A percentile compares a stretch with the other conserved stretches of the same genome.
Conservation (phyloP, 352 stramenopile genomes). For the Peronosclerospora sorghi region DNA sequence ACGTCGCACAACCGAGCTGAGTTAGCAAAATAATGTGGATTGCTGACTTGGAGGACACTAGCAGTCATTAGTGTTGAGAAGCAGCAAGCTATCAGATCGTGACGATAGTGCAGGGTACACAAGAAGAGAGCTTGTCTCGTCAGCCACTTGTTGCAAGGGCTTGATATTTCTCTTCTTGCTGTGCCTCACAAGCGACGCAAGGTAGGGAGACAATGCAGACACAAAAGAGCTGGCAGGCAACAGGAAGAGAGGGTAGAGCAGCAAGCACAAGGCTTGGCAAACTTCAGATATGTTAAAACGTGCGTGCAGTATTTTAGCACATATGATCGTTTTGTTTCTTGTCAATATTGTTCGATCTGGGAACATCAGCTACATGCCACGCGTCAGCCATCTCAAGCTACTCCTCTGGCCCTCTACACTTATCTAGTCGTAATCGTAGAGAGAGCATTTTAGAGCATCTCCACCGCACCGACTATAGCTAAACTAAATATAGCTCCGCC, state of each 20-base stretch:
- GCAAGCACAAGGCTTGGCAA: conserved; percentile 15
- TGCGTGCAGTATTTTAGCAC: conserved; percentile 11
- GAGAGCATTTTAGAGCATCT: too few species aligned
- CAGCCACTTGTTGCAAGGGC: conserved; percentile 5
- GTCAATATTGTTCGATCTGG: too few species aligned
- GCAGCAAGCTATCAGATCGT: conserved; percentile 7
- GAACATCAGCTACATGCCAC: too few species aligned
- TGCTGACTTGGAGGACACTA: conserved; percentile 6
- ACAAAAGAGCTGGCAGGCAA: conserved; percentile 7
- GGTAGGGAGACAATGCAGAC: conserved; percentile 18
- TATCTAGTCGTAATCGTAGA: too few species aligned
- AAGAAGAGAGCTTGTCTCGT: conserved; percentile 2
- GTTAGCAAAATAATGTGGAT: conserved; percentile 29
- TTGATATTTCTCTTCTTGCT: conserved; percentile 4
- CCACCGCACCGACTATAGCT: too few species aligned
- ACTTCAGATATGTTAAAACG: conserved; percentile 12
- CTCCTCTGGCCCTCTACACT: too few species aligned
- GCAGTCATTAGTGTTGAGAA: conserved; percentile 5
- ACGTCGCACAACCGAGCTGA: conserved; percentile 32
- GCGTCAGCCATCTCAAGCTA: too few species aligned
- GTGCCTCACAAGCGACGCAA: conserved; percentile 13
- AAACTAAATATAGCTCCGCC: too few species aligned
- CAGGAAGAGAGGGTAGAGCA: conserved; percentile 15
- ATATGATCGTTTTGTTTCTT: too few species aligned
- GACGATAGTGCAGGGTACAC: conserved; percentile 2